Percentiles rank a stretch among this genome's conserved stretches.
These are phyloP conservation scores for Grosmannia penicillata DNA, from an alignment of 2,329 filamentous ascomycete genomes.

Conservation along the genomic window DNA sequence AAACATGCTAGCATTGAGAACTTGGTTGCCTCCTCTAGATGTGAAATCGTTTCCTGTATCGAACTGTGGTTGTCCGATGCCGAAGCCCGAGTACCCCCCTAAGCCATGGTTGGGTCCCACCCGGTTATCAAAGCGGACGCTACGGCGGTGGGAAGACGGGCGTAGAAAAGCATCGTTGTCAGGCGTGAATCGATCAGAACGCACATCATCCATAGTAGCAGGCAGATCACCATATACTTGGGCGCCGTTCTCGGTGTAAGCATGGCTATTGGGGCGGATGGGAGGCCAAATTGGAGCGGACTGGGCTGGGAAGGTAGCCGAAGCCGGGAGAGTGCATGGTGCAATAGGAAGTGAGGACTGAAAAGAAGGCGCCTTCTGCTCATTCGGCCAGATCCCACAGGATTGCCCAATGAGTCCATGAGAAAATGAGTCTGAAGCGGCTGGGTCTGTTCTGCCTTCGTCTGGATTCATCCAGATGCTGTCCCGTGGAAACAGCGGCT, in stretches of 20 bases:
- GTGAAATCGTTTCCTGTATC: conserved; percentile 14
- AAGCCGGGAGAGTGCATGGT: conserved; percentile 14
- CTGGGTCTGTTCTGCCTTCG: conserved; percentile 40
- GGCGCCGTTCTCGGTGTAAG: conserved; percentile 22
- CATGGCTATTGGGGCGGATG: conserved; percentile 22
- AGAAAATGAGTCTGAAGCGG: conserved; percentile 38
- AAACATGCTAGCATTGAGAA: conserved; percentile 25
- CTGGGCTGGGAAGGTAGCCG: conserved; percentile 18
- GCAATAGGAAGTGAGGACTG: conserved; percentile 12
- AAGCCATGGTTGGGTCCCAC: conserved; percentile 16
- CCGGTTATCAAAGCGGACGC: conserved; percentile 29
- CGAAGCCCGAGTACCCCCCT: conserved; percentile 22
- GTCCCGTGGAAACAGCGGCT: conserved; percentile 24
- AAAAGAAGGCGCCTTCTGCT: conserved; percentile 26
- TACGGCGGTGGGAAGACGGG: conserved; percentile 26
- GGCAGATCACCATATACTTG: conserved; percentile 17
- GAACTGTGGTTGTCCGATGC: conserved; percentile 16
- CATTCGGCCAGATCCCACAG: conserved; percentile 7
- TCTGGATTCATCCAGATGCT: conserved; percentile 38
- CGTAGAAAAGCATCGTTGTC: conserved; percentile 34
- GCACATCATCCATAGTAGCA: conserved; percentile 24
- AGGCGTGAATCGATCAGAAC: conserved; percentile 29
- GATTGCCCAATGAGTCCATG: conserved; percentile 16
- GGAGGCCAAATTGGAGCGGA: conserved; percentile 32
- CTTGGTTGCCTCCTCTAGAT: conserved; percentile 12